These are phyloP conservation scores for Tinospora cordifolia DNA, from an alignment of 164 flowering plant genomes.

Conservation along the genomic window DNA sequence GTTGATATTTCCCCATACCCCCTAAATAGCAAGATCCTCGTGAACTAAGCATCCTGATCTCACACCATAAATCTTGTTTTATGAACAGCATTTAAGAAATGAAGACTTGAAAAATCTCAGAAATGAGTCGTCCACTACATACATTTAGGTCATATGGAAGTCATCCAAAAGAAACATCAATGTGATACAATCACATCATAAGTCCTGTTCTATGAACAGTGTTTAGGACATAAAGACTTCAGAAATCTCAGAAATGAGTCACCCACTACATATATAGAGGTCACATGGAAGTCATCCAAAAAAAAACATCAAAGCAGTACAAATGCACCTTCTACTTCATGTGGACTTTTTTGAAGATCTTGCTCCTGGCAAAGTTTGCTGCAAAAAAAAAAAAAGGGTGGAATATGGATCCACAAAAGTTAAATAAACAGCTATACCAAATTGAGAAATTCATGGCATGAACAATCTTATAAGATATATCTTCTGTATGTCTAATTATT, in stretches of 20 bases:
- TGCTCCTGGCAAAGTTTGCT: constrained; percentile 36
- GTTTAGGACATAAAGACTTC: too few species aligned
- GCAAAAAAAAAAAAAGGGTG: constrained; percentile 10
- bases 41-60: too few species aligned
- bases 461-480: neutral
- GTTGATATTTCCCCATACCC: too few species aligned
- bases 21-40: too few species aligned
- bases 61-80: too few species aligned
- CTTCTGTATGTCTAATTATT: neutral
- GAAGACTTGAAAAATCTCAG: too few species aligned
- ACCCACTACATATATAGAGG: neutral
- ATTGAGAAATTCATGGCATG: neutral
- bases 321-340: constrained; percentile 30
- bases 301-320: constrained; percentile 2
- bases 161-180: constrained; percentile 10
- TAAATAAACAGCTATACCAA: neutral
- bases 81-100: too few species aligned
- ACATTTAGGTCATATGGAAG: neutral
- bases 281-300: constrained; percentile 10
- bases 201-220: too few species aligned
- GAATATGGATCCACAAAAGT: neutral
- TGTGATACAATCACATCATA: neutral
- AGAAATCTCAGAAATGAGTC: neutral
- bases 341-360: constrained; percentile 24
- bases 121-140: neutral